These are phyloP conservation scores for Parsonsia alboflavescens DNA, from an alignment of 257 asterid species.

Conservation along the genomic window DNA sequence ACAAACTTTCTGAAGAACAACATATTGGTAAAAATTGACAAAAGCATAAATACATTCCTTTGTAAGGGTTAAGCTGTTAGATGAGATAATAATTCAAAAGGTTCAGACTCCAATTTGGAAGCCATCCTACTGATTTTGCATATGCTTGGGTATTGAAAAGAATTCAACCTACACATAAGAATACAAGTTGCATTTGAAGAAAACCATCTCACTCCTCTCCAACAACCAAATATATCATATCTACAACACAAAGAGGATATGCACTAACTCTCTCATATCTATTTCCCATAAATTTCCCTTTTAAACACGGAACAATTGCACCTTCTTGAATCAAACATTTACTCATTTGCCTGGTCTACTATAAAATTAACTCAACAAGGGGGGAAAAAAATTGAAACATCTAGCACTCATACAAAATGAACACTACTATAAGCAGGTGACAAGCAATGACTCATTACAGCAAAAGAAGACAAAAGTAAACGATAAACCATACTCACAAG, in stretches of 20 bases:
- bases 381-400: conserved; percentile 3
- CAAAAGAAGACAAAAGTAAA: neutral
- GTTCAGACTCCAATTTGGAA: neutral
- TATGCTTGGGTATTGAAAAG: neutral
- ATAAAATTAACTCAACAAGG: neutral
- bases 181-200: neutral
- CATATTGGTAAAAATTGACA: neutral
- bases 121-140: neutral
- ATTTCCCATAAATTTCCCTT: neutral
- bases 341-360: neutral
- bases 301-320: neutral
- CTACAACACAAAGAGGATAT: neutral
- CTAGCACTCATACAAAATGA: neutral
- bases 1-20: neutral
- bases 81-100: neutral
- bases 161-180: neutral
- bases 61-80: neutral
- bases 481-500: conserved; percentile 48
- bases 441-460: conserved; percentile 10
- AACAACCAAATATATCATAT: neutral
- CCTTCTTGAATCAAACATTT: neutral
- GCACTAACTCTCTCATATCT: neutral
- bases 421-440: neutral
- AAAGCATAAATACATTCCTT: neutral
- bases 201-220: neutral